Conservation (phyloP, 306 rosid genomes). For the Betula pendula region DNA sequence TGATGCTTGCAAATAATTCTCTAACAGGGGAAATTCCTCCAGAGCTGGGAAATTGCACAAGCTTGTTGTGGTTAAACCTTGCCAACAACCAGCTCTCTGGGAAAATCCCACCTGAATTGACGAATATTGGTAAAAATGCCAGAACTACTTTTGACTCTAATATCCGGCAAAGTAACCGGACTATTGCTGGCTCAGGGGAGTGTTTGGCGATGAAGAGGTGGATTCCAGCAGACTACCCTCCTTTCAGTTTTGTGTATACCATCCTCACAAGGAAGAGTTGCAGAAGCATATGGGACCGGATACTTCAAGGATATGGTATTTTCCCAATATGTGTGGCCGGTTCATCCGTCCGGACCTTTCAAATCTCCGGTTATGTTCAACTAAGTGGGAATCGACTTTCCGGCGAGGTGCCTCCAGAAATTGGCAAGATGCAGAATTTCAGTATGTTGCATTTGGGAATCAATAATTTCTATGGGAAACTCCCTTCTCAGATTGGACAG, state of each 20-base stretch:
- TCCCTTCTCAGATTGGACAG: constrained; percentile 61
- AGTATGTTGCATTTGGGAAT: constrained; percentile 73
- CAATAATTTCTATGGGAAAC: constrained; percentile 60
- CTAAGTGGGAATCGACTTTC: constrained; percentile 62
- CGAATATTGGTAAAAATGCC: constrained; percentile 62
- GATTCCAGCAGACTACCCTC: constrained; percentile 97
- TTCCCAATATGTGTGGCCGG: constrained; percentile 55
- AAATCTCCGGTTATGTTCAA: constrained; percentile 87
- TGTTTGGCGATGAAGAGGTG: constrained; percentile 89
- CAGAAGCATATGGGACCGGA: constrained; percentile 69
- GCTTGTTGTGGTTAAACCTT: constrained; percentile 92
- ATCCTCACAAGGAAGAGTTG: constrained; percentile 84
- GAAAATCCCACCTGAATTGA: constrained; percentile 59
- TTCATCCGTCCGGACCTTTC: constrained; percentile 32
- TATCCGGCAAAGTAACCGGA: constrained; percentile 16
- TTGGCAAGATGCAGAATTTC: constrained; percentile 64
- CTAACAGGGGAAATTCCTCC: constrained; percentile 67
- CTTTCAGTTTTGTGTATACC: constrained; percentile 74
- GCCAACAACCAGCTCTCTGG: constrained; percentile 78
- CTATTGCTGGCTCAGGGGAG: constrained; percentile 78
- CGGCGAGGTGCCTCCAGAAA: constrained; percentile 71
- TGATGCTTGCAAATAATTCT: constrained; percentile 84
- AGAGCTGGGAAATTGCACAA: constrained; percentile 74
- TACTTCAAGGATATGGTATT: constrained; percentile 75
- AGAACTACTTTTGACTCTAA: constrained; percentile 59